Percentiles rank a stretch among this genome's conserved stretches.
Evolutionary conservation across 768 basidiomycete species (phyloP).

Genomic region (Cystobasidium ongulense): DNA sequence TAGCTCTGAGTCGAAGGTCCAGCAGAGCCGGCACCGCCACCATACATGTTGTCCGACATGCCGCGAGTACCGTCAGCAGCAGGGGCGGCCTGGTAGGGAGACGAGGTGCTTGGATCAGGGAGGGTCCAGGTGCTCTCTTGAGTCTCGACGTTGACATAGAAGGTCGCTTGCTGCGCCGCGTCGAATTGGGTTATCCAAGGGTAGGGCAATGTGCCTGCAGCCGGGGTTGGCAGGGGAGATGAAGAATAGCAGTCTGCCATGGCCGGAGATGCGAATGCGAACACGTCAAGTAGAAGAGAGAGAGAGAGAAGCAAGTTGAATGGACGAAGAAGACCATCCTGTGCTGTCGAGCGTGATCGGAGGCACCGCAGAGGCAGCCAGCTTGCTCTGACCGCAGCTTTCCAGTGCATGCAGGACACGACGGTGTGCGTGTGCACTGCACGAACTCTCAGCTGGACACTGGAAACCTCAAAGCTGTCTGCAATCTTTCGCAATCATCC

Average conservation of each 20-base stretch:
- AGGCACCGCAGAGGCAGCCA: too few relatives aligned
- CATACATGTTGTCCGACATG: not conserved
- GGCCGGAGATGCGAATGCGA: not conserved
- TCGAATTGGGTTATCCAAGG: constrained; percentile 34
- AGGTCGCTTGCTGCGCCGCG: constrained; percentile 29
- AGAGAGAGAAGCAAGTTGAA: not conserved
- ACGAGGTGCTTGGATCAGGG: not conserved
- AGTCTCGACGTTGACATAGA: constrained; percentile 32
- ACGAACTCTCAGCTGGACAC: too few relatives aligned
- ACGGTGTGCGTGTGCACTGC: too few relatives aligned
- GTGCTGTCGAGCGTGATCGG: not conserved
- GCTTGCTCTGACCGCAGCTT: too few relatives aligned
- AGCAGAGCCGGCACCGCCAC: not conserved
- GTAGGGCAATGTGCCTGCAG: constrained; percentile 29
- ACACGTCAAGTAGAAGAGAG: not conserved
- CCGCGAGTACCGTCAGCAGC: not conserved
- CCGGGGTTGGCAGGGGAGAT: not conserved
- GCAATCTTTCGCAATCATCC: not conserved
- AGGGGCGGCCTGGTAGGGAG: not conserved
- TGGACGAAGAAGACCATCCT: not conserved
- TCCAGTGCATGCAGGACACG: too few relatives aligned
- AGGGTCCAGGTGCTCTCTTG: constrained; percentile 1
- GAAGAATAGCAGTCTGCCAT: not conserved
- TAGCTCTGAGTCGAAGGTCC: not conserved
- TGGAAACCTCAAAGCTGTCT: too few relatives aligned